A percentile compares a stretch with the other conserved stretches of the same genome.
These are phyloP conservation scores for Neostapfia colusana DNA, from an alignment of 176 grass and related monocot species.

Conservation along the genomic window DNA sequence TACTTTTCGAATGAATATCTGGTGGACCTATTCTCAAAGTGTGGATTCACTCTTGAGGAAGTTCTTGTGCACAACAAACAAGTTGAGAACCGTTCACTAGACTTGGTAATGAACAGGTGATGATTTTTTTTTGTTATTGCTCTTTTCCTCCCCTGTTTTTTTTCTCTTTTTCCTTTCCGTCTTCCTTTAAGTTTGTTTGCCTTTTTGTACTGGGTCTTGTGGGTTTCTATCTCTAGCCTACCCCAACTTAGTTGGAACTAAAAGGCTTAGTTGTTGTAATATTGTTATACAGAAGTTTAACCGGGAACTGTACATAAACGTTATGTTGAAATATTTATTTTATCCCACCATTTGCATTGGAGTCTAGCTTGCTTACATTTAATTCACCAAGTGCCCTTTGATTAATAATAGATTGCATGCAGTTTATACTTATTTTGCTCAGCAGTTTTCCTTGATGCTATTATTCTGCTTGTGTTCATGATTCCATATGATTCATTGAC, in stretches of 20 bases:
- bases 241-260: too few relatives aligned
- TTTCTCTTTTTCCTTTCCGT: too few relatives aligned
- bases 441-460: neutral
- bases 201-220: too few relatives aligned
- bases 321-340: neutral
- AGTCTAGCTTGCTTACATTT: conserved; percentile 1
- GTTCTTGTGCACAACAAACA: conserved; percentile 79
- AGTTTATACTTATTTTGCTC: neutral
- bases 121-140: neutral
- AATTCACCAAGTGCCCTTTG: neutral
- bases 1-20: conserved; percentile 83
- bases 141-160: too few relatives aligned
- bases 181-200: neutral
- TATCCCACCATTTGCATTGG: neutral
- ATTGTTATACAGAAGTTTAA: conserved; percentile 1
- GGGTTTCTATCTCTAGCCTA: too few relatives aligned
- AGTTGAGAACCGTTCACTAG: conserved; percentile 85
- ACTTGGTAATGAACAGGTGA: conserved; percentile 95
- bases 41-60: conserved; percentile 71
- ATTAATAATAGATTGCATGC: neutral
- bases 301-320: neutral
- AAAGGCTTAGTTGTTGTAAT: neutral
- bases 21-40: conserved; percentile 58
- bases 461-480: neutral
- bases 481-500: neutral